Evolutionary conservation across 768 basidiomycete species (phyloP).

Genomic region (Lactarius tabidus): DNA sequence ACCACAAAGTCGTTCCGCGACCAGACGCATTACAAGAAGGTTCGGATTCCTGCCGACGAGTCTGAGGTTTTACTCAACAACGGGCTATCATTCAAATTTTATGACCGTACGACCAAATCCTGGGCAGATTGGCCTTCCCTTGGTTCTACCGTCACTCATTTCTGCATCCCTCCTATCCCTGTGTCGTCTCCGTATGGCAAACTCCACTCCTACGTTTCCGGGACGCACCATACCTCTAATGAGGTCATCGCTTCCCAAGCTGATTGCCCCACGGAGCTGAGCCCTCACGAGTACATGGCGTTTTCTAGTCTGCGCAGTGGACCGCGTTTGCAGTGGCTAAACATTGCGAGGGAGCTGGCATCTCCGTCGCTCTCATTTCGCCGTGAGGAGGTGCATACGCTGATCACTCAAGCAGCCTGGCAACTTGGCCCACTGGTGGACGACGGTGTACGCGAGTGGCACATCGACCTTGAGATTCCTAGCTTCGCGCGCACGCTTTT

Average conservation of each 20-base stretch:
- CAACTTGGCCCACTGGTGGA: constrained; percentile 40
- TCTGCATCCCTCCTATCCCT: not conserved
- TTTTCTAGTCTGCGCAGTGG: constrained; percentile 48
- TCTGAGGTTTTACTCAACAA: not conserved
- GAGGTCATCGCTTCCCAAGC: constrained; percentile 39
- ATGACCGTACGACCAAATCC: not conserved
- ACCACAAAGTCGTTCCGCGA: not conserved
- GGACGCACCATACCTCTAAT: constrained; percentile 35
- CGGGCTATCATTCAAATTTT: not conserved
- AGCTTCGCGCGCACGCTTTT: constrained; percentile 38
- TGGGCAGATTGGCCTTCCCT: not conserved
- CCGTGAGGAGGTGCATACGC: constrained; percentile 37
- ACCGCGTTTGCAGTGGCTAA: constrained; percentile 37
- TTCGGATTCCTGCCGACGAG: not conserved
- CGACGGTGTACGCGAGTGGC: constrained; percentile 34
- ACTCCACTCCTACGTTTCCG: not conserved
- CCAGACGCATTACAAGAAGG: not conserved
- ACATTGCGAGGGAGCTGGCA: constrained; percentile 33
- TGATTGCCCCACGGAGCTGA: constrained; percentile 39
- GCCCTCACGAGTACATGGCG: constrained; percentile 42
- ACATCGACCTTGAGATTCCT: constrained; percentile 34
- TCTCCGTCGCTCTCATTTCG: constrained; percentile 38
- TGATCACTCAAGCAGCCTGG: constrained; percentile 43
- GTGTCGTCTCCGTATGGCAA: not conserved
- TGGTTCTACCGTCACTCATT: no score